A percentile compares a stretch with the other conserved stretches of the same genome.
Conservation (phyloP, 2,329 filamentous ascomycete genomes). For the Cytospora piceae region DNA sequence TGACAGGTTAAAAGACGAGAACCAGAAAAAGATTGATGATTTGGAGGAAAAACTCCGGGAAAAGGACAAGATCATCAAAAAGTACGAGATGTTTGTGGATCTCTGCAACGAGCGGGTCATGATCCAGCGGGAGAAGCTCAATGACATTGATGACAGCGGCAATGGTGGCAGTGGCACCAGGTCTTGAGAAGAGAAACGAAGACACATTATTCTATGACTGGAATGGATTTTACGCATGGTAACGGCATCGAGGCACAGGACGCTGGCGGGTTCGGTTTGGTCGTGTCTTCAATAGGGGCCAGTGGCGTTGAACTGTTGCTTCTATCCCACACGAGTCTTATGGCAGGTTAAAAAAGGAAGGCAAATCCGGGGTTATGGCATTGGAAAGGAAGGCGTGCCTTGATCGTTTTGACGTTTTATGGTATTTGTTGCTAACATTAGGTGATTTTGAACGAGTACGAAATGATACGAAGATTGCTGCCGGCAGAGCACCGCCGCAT, state of each 20-base stretch:
- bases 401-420: neutral
- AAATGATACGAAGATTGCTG: neutral
- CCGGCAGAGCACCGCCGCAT: neutral
- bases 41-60: slow-evolving; percentile 64
- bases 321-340: slow-evolving; percentile 3
- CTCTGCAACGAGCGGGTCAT: slow-evolving; percentile 70
- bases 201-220: slow-evolving; percentile 11
- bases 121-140: slow-evolving; percentile 60
- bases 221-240: slow-evolving; percentile 23
- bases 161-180: slow-evolving; percentile 18
- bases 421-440: slow-evolving; percentile 1
- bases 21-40: slow-evolving; percentile 60
- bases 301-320: slow-evolving; percentile 19
- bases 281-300: slow-evolving; percentile 11
- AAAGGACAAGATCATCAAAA: slow-evolving; percentile 64
- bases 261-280: slow-evolving; percentile 14
- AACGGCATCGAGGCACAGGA: slow-evolving; percentile 22
- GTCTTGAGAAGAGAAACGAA: neutral
- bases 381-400: slow-evolving; percentile 13
- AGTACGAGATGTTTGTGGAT: slow-evolving; percentile 72
- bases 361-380: neutral
- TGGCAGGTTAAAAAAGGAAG: slow-evolving; percentile 8
- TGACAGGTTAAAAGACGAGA: slow-evolving; percentile 59
- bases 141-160: slow-evolving; percentile 35
- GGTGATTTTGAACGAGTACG: neutral